A percentile compares a stretch with the other conserved stretches of the same genome.
phyloP scores from a whole-genome alignment of 345 rosid species.

The Mangifera indica region DNA sequence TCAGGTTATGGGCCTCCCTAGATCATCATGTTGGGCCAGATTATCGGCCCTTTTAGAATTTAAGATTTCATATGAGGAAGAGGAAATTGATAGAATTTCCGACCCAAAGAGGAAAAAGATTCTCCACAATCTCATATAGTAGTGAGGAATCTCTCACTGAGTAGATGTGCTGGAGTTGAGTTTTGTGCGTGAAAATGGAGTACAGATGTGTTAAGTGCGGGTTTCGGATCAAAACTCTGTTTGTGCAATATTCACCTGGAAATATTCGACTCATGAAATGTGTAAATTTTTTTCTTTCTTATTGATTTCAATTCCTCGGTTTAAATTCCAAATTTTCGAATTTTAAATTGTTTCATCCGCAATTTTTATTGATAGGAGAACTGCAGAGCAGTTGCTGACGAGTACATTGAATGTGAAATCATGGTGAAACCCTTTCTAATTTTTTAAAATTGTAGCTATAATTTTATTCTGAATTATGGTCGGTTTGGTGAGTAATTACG shows the following conservation, averaged over 20 bases:
- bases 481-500: not conserved
- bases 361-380: constrained; percentile 40
- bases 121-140: not conserved
- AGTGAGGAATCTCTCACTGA: not conserved
- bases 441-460: not conserved
- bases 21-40: not conserved
- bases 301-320: not conserved
- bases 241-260: constrained; percentile 69
- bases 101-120: too few relatives aligned
- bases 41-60: not conserved
- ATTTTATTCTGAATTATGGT: not conserved
- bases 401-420: constrained; percentile 75
- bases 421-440: constrained; percentile 43
- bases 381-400: constrained; percentile 71
- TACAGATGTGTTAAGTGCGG: constrained; percentile 69
- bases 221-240: constrained; percentile 48
- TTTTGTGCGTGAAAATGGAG: constrained; percentile 30
- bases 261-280: constrained; percentile 81
- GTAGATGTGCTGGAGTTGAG: not conserved
- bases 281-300: constrained; percentile 30
- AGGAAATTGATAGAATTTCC: not conserved
- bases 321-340: not conserved
- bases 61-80: not conserved
- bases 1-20: too few relatives aligned
- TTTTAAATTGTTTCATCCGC: not conserved